Evolutionary conservation across 2,329 filamentous ascomycete genomes (phyloP).

Genomic region (Apiospora sp.): DNA sequence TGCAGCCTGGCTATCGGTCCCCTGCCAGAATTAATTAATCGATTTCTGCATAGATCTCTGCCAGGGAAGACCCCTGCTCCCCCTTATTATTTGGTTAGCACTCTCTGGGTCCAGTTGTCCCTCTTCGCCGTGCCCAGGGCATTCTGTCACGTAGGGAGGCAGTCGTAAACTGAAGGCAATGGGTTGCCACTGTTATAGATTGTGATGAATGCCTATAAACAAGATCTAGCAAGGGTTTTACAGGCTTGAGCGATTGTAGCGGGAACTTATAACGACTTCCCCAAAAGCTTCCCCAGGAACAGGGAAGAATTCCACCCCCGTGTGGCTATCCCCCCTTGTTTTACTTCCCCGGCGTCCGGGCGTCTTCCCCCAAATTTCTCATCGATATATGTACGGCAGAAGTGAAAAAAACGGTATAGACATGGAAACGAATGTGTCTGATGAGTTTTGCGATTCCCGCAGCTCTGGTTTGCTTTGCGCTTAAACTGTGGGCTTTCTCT

Average conservation of each 20-base stretch:
- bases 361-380: background rate
- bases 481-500: background rate
- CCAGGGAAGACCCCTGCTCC: background rate
- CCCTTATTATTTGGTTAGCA: background rate
- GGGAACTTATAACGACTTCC: background rate
- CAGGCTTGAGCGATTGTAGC: background rate
- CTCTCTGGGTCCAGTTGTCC: background rate
- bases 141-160: too few species aligned
- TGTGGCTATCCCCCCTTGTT: background rate
- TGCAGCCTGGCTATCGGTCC: background rate
- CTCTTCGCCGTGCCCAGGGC: too few species aligned
- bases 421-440: background rate
- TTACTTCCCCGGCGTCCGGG: background rate
- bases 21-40: background rate
- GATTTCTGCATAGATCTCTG: background rate
- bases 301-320: background rate
- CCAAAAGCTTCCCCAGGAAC: background rate
- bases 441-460: background rate
- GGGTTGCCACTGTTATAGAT: background rate
- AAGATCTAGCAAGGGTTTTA: background rate
- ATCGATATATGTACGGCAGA: background rate
- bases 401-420: background rate
- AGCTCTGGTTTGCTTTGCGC: background rate
- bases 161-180: background rate
- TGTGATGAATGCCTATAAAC: background rate